A percentile compares a stretch with the other conserved stretches of the same genome.
Conservation (phyloP, 768 basidiomycete genomes). For the Lenzites betulinus region DNA sequence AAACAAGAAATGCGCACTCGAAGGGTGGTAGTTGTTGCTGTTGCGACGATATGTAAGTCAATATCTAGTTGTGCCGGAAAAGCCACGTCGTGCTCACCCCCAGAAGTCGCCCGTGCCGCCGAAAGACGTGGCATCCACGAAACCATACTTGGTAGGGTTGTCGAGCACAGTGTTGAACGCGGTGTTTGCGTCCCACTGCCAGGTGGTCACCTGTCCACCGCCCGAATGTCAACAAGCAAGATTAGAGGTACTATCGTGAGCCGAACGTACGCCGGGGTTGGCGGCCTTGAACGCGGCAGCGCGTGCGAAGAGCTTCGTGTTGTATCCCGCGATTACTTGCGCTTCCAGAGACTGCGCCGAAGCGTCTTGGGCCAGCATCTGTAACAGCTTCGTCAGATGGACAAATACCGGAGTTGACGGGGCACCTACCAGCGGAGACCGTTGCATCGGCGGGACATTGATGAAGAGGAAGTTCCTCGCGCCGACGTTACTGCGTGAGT, state of each 20-base stretch:
- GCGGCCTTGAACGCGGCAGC: slow-evolving; percentile 44
- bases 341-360: slow-evolving; percentile 44
- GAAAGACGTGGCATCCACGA: slow-evolving; percentile 52
- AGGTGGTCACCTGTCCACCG: slow-evolving; percentile 44
- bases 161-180: slow-evolving; percentile 53
- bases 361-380: slow-evolving; percentile 52
- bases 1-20: slow-evolving; percentile 35
- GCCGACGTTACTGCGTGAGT: slow-evolving; percentile 44
- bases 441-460: slow-evolving; percentile 60
- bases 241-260: background rate
- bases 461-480: slow-evolving; percentile 65
- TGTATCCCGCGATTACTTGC: slow-evolving; percentile 52
- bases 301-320: slow-evolving; percentile 47
- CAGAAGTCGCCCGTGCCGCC: slow-evolving; percentile 53
- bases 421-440: slow-evolving; percentile 54
- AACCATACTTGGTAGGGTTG: slow-evolving; percentile 52
- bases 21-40: slow-evolving; percentile 58
- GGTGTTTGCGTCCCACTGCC: slow-evolving; percentile 52
- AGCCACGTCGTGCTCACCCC: slow-evolving; percentile 44
- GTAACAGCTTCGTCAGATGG: background rate
- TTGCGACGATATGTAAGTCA: background rate
- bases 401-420: slow-evolving; percentile 31
- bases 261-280: slow-evolving; percentile 46
- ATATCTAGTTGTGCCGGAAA: background rate
- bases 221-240: background rate